Percentiles rank a stretch among this genome's conserved stretches.
These are phyloP conservation scores for Fragilaria radians DNA, from an alignment of 108 stramenopile species.

Conservation along the genomic window DNA sequence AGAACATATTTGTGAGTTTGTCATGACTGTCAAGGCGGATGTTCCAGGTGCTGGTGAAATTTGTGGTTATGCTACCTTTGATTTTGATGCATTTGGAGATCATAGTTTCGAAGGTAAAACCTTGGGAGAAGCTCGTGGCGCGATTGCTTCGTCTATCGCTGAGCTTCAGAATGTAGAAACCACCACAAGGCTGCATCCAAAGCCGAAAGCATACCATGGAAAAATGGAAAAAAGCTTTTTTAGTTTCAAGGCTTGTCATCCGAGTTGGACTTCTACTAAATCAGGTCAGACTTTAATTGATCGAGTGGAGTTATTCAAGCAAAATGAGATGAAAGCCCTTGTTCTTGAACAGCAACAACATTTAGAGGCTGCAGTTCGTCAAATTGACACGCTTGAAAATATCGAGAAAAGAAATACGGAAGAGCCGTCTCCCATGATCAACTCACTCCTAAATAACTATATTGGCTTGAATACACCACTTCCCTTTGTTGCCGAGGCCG, in stretches of 20 bases:
- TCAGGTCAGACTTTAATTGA: conserved; percentile 56
- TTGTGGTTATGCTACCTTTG: conserved; percentile 88
- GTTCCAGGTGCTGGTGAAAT: conserved; percentile 85
- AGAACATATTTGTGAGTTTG: conserved; percentile 74
- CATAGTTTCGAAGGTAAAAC: conserved; percentile 66
- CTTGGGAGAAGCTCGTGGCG: conserved; percentile 11
- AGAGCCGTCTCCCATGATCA: background rate
- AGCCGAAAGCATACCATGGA: conserved; percentile 55
- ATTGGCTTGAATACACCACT: conserved; percentile 11
- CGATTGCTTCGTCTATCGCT: conserved; percentile 17
- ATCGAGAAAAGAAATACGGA: conserved; percentile 40
- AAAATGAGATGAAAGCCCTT: conserved; percentile 39
- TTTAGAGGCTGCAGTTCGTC: conserved; percentile 70
- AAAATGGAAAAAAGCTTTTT: conserved; percentile 85
- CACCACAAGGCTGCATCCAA: background rate
- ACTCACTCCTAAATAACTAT: conserved; percentile 19
- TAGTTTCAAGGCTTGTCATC: conserved; percentile 58
- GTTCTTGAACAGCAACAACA: conserved; percentile 62
- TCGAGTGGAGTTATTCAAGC: conserved; percentile 43
- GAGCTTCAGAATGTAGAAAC: conserved; percentile 12
- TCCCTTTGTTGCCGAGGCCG: conserved; percentile 24
- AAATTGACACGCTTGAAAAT: conserved; percentile 56
- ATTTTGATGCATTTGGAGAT: conserved; percentile 81
- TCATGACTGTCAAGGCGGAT: conserved; percentile 64
- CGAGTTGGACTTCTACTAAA: conserved; percentile 50